phyloP scores from a whole-genome alignment of 495 filamentous ascomycete genomes.

The Podospora pseudopauciseta region DNA sequence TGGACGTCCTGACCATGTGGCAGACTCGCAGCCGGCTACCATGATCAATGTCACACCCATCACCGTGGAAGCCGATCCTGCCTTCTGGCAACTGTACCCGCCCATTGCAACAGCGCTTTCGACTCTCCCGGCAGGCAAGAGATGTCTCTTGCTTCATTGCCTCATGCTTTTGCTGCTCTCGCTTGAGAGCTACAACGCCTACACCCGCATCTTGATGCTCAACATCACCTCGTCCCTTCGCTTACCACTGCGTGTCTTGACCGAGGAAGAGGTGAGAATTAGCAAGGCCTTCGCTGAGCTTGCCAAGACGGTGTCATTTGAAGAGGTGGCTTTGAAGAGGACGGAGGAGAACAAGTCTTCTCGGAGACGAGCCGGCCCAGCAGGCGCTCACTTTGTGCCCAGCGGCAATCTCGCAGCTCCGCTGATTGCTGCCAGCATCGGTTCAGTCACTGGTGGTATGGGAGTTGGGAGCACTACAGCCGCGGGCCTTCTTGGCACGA shows the following conservation, averaged over 20 bases:
- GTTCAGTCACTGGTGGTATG: constrained; percentile 74
- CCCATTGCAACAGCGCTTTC: constrained; percentile 43
- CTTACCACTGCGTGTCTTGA: constrained; percentile 60
- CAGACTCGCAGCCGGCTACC: constrained; percentile 28
- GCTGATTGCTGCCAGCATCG: constrained; percentile 75
- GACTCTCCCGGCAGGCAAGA: constrained; percentile 42
- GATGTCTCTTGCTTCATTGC: constrained; percentile 50
- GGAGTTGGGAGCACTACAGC: constrained; percentile 67
- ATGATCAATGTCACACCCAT: not conserved
- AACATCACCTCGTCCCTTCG: constrained; percentile 64
- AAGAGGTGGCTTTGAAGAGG: constrained; percentile 59
- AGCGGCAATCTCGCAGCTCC: constrained; percentile 77
- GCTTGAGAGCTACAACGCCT: constrained; percentile 73
- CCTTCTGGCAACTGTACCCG: constrained; percentile 42
- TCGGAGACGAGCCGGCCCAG: constrained; percentile 69
- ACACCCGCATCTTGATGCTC: constrained; percentile 71
- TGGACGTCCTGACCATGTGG: constrained; percentile 11
- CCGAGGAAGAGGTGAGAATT: constrained; percentile 69
- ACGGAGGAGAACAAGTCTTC: constrained; percentile 60
- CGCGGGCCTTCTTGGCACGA: constrained; percentile 71
- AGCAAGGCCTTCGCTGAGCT: constrained; percentile 70
- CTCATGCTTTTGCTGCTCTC: constrained; percentile 73
- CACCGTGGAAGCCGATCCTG: constrained; percentile 36
- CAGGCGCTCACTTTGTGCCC: constrained; percentile 58
- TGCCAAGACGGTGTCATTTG: constrained; percentile 65